Base-by-base conservation (phyloP, 768 basidiomycete genomes). In the Russula olivacea region DNA sequence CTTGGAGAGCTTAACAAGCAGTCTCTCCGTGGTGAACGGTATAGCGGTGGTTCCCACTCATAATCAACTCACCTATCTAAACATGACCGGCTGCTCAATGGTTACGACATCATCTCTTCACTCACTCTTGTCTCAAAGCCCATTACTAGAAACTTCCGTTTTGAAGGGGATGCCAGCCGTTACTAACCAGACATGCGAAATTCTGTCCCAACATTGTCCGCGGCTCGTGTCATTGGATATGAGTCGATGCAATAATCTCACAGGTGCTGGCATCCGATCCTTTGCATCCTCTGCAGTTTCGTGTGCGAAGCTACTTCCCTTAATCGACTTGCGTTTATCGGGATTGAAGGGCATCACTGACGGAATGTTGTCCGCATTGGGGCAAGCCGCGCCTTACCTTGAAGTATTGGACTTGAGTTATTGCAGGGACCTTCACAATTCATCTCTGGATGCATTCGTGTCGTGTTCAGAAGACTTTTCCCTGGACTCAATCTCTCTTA, bases 391-490 rank as follows among this genome's bases (percentile, higher is more conserved):
- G 0, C 89, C 89, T 21, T 76, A 78, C 68, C 80, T 95, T 23
- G 89, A 92, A 72, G 82, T 91, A 19, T 76, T 95, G 23, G 93
- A 95, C 72, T 74, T 93, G 64, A 89, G 88, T 74, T 88, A 89
- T 69, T 78, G 82, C 61, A 80, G 80, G 34, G 80, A 84, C 60
- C 72, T 93, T 61, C 87, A 86, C 71, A 91, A 93, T 71, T 86
- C 88, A 2, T 83, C 85, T 2, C 66, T 92, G 64, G 88, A 88
- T 50, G 87, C 85, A 3, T 86, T 91, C 71, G 83, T 91, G 6
- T 75, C 82, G 1, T 84, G 83, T 63, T 71, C 73, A 12, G 76
- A 78, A 23, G 72, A 75, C 28, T 63, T 65, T n/a, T 70, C 71
- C 25, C 66, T 77, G 15, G 76, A 78, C 45, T 82, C 81, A 0